Evolutionary conservation across 73 alveolate species (phyloP).

Genomic region (Effrenium voratum): DNA sequence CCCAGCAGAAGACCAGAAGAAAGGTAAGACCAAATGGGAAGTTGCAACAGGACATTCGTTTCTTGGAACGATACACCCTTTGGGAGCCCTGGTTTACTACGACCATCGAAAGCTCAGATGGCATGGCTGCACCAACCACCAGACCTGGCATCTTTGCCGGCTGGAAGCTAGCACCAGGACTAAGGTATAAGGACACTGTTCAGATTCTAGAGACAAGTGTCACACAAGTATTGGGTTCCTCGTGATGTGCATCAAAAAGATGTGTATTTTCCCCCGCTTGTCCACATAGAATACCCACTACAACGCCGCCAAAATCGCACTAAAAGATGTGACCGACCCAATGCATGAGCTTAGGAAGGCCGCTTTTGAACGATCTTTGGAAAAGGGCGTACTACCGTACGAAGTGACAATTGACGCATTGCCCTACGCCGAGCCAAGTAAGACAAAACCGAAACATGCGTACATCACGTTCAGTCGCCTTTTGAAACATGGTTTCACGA

Average conservation of each 20-base stretch:
- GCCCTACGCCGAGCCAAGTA: neutral
- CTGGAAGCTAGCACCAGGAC: neutral
- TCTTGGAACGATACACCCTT: neutral
- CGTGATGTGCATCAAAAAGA: neutral
- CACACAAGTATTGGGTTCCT: neutral
- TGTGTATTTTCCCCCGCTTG: neutral
- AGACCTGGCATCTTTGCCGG: constrained; percentile 12
- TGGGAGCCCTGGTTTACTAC: neutral
- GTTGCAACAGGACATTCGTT: too few species aligned
- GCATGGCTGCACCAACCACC: constrained; percentile 1
- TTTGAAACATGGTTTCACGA: neutral
- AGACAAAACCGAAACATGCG: neutral
- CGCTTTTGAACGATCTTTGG: neutral
- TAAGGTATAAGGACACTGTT: neutral
- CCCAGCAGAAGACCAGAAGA: neutral
- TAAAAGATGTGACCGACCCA: neutral
- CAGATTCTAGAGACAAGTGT: neutral
- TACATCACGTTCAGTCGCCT: neutral
- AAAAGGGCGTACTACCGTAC: neutral
- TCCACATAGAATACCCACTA: neutral
- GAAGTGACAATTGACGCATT: neutral
- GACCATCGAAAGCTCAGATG: neutral
- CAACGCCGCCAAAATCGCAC: neutral
- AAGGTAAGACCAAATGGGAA: neutral
- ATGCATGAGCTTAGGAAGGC: neutral